Evolutionary conservation across 805 yeast genomes (phyloP), one percentile per base, ranked within the genome.

Genomic region (Ogataea pini): DNA sequence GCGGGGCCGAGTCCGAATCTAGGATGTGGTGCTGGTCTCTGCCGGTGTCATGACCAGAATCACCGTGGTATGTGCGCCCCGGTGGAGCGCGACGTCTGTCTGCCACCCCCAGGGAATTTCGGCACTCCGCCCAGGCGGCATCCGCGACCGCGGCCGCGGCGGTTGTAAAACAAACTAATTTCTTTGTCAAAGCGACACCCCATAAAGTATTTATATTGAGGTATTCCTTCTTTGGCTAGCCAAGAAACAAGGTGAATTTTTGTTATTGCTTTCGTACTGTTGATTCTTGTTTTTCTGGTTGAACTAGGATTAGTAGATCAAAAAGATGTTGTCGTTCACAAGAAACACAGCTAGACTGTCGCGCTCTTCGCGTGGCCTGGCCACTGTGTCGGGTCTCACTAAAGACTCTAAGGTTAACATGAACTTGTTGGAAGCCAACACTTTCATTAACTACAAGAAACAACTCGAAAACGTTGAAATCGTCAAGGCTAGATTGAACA

Each of bases 381-480:
- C 82, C 59, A 77, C 82, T 55, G 79, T 78, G 48, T 65, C 73
- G 18, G 64, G 64, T 50, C 64, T 78, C 47, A 78, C 79, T 60
- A 75, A 70, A 62, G 83, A 78, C 65, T 77, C 82, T 38, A 72
- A 76, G 62, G 83, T 78, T 50, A 71, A 73, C 64, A 64, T 63
- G 70, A 69, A 68, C 63, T 57, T 85, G 73, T 76, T 86, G 71
- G 96, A 87, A 76, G 77, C 81, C 65, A 82, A 80, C 72, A 87
- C 92, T 46, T 91, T 82, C 79, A 87, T 92, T 71, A 85, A 89
- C 71, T 92, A 92, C 82, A 90, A 90, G 78, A 79, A 88, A 70
- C 88, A 91, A 66, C 72, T 88, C 61, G 96, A 90, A 75, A 89
- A 87, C 67, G 85, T 94, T 59, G 79, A 87, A 63, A 86, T 89